Conservation (phyloP, 179 eudicot species). For the Silene noctiflora region DNA sequence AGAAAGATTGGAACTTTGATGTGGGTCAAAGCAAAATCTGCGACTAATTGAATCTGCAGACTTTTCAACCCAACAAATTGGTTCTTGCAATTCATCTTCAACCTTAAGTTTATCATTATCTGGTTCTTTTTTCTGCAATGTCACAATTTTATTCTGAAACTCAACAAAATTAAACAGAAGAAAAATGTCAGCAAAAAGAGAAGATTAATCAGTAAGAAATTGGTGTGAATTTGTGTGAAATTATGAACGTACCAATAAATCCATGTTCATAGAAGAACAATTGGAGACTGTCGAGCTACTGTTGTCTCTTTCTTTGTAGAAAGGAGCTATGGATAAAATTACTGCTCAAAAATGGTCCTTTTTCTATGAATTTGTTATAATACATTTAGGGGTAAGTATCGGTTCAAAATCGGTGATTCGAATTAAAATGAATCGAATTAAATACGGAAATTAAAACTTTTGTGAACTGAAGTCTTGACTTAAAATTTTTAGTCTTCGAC, state of each 20-base stretch:
- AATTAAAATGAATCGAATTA: no score
- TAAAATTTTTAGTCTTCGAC: no score
- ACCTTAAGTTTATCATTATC: constrained; percentile 8
- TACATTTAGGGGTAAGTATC: no score
- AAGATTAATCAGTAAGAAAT: not conserved
- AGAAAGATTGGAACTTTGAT: constrained; percentile 43
- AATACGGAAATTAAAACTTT: no score
- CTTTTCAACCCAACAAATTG: constrained; percentile 68
- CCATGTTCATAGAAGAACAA: constrained; percentile 21
- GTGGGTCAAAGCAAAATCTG: constrained; percentile 55
- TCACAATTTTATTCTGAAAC: constrained; percentile 25
- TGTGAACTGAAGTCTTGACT: no score
- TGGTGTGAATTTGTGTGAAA: not conserved
- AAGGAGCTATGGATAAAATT: no score
- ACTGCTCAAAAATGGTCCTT: no score
- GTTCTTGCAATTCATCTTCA: constrained; percentile 30
- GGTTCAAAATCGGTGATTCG: no score
- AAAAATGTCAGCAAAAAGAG: not conserved
- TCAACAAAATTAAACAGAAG: not conserved
- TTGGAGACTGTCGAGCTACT: not conserved
- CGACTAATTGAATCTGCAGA: constrained; percentile 58
- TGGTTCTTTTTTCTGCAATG: constrained; percentile 27
- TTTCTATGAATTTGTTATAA: no score
- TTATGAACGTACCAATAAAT: constrained; percentile 19
- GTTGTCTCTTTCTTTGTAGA: no score